Conservation (phyloP, 768 basidiomycete genomes). For the button mushroom (Agaricus bisporus) region DNA sequence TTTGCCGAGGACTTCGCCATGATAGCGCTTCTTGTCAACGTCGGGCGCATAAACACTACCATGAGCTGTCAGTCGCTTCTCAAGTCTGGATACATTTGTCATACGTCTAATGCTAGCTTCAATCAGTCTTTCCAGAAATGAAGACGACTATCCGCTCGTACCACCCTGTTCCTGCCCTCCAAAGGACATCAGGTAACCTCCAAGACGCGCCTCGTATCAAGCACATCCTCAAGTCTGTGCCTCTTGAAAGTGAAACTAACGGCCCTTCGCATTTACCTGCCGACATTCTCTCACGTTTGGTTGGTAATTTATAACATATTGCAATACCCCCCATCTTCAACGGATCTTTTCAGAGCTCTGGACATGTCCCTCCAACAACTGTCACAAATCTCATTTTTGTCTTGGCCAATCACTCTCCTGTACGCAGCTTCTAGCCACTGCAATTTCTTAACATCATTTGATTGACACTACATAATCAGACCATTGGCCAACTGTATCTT, state of each 20-base stretch:
- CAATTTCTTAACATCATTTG: neutral
- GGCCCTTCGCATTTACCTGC: slow-evolving; percentile 46
- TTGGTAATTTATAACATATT: slow-evolving; percentile 25
- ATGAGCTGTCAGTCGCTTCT: slow-evolving; percentile 61
- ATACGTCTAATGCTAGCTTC: slow-evolving; percentile 7
- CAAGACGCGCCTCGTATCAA: slow-evolving; percentile 80
- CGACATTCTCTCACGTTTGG: slow-evolving; percentile 50
- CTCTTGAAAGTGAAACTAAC: slow-evolving; percentile 40
- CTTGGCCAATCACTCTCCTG: slow-evolving; percentile 52
- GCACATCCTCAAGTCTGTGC: slow-evolving; percentile 59
- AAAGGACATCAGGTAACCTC: slow-evolving; percentile 62
- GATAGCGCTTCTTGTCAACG: slow-evolving; percentile 67
- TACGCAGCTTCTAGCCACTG: slow-evolving; percentile 20
- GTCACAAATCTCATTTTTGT: slow-evolving; percentile 68
- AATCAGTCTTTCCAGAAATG: slow-evolving; percentile 73
- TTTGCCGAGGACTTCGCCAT: slow-evolving; percentile 71
- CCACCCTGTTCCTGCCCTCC: slow-evolving; percentile 70
- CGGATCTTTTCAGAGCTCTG: slow-evolving; percentile 30
- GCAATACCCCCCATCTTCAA: slow-evolving; percentile 8
- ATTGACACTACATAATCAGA: slow-evolving; percentile 24
- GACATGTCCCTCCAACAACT: slow-evolving; percentile 59
- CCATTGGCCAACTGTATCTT: slow-evolving; percentile 60
- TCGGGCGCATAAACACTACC: slow-evolving; percentile 77
- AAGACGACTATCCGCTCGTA: slow-evolving; percentile 71
- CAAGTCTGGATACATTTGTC: slow-evolving; percentile 6